Base-by-base conservation (phyloP, 2,329 filamentous ascomycete species). In the Anisogramma anomala region DNA sequence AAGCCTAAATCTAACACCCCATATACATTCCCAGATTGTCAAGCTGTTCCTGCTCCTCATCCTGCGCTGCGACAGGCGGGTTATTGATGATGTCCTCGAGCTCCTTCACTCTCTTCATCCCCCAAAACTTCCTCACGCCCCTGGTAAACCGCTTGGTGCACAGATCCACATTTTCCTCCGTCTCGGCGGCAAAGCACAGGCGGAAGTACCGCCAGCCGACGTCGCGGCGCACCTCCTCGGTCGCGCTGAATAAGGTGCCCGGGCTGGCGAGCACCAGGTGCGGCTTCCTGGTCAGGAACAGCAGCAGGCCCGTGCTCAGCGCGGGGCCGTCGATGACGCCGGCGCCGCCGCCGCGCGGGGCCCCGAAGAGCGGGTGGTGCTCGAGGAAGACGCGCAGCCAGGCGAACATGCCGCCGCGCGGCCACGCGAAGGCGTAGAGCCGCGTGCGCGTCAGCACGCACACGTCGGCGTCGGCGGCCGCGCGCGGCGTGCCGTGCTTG, bases 321-420 rank as follows among this genome's bases (percentile, higher is more conserved):
- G 68, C 64, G 8, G 71, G 57, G 0, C 72, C 68, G 36, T 71
- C 63, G 15, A 82, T 63, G 27, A 74, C 59, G 14, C 60, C 56
- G 2, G 58, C 48, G n/a, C 34, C 41, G 17, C 38, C 43, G 18
- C 53, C 48, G 19, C 60, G 56, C 32, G 52, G 48, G 3, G 58
- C 57, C 39, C 58, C 53, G 57, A 67, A 79, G 11, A 94, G 68
- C 10, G 85, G 84, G 55, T 94, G 87, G 2, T 68, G 66, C 41
- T 81, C 73, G 52, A 87, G 82, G 55, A 77, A 70, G 46, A 91
- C 62, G 42, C 74, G 71, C 3, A 94, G 53, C 88, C 88, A 95
- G 42, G 93, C 62, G 59, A 94, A 95, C 87, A 95, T 95, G 55
- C 88, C 88, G 26, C 80, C 88, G 20, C 82, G 74, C 1, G 88